phyloP scores from a whole-genome alignment of 176 grass and related monocot genomes.

The Dendrocalamus sinicus region DNA sequence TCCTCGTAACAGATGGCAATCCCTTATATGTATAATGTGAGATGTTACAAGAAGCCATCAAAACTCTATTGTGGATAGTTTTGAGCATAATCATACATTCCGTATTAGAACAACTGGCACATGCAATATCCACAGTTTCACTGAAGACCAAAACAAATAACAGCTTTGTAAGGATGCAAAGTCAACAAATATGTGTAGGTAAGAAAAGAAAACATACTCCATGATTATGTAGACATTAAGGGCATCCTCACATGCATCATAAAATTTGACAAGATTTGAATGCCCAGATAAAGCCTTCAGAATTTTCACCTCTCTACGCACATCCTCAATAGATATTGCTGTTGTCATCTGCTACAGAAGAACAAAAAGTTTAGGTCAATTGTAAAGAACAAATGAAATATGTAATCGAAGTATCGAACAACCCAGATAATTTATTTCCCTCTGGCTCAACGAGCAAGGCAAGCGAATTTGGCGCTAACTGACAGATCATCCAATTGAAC shows the following conservation, averaged over 20 bases:
- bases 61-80: not conserved
- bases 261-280: conserved; percentile 90
- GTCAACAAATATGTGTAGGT: conserved; percentile 23
- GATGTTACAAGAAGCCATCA: conserved; percentile 14
- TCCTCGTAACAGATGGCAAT: conserved; percentile 3
- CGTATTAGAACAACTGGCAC: conserved; percentile 7
- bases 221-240: conserved; percentile 98
- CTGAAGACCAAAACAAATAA: not conserved
- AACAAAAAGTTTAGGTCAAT: conserved; percentile 34
- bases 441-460: not conserved
- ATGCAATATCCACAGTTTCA: conserved; percentile 16
- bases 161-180: conserved; percentile 4
- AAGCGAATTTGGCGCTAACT: not conserved
- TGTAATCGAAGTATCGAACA: not conserved
- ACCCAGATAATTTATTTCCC: not conserved
- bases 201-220: conserved; percentile 76
- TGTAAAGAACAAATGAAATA: conserved; percentile 33
- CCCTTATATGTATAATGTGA: conserved; percentile 9
- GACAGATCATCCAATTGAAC: conserved; percentile 12
- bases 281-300: conserved; percentile 92
- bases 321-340: conserved; percentile 99
- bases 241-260: conserved; percentile 94
- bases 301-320: conserved; percentile 96
- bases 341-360: conserved; percentile 82
- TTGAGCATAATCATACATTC: conserved; percentile 7